These are phyloP conservation scores for Hansenula sp. DNA, from an alignment of 1,139 yeast genomes.

Conservation along the genomic window DNA sequence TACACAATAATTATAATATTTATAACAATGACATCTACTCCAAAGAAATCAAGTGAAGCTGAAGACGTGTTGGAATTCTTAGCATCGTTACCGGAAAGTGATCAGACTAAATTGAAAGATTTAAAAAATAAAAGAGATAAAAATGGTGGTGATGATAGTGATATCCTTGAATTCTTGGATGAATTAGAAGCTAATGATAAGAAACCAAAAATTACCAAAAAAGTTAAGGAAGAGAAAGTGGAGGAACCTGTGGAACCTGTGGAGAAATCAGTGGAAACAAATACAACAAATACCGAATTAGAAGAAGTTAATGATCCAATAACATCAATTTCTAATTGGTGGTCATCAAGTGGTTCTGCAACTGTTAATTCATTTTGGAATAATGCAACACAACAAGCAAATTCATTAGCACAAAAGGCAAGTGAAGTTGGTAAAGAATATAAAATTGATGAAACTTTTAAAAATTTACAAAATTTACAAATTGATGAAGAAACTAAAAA, in stretches of 20 bases:
- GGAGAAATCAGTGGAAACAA: slow-evolving; percentile 5
- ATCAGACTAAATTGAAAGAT: slow-evolving; percentile 28
- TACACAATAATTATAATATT: neutral
- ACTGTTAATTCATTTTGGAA: slow-evolving; percentile 73
- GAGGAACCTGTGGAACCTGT: slow-evolving; percentile 4
- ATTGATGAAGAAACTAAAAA: slow-evolving; percentile 26
- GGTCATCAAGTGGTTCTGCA: slow-evolving; percentile 70
- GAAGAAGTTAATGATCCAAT: slow-evolving; percentile 48
- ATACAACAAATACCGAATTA: slow-evolving; percentile 4
- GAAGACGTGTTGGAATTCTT: slow-evolving; percentile 89
- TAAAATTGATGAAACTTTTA: slow-evolving; percentile 15
- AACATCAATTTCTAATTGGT: slow-evolving; percentile 73
- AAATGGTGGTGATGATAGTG: slow-evolving; percentile 50
- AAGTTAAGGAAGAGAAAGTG: slow-evolving; percentile 5
- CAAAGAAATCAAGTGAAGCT: slow-evolving; percentile 37
- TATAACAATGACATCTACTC: slow-evolving; percentile 13
- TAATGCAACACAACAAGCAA: slow-evolving; percentile 30
- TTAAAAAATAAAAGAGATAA: slow-evolving; percentile 20
- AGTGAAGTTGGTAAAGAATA: slow-evolving; percentile 35
- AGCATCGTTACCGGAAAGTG: slow-evolving; percentile 74
- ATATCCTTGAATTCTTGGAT: slow-evolving; percentile 81
- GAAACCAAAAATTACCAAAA: slow-evolving; percentile 6
- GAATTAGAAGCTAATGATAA: slow-evolving; percentile 53
- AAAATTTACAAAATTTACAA: slow-evolving; percentile 22
- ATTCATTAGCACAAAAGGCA: slow-evolving; percentile 27